A percentile compares a stretch with the other conserved stretches of the same genome.
Conservation (phyloP, 306 rosid species). For the Mimosa bimucronata region DNA sequence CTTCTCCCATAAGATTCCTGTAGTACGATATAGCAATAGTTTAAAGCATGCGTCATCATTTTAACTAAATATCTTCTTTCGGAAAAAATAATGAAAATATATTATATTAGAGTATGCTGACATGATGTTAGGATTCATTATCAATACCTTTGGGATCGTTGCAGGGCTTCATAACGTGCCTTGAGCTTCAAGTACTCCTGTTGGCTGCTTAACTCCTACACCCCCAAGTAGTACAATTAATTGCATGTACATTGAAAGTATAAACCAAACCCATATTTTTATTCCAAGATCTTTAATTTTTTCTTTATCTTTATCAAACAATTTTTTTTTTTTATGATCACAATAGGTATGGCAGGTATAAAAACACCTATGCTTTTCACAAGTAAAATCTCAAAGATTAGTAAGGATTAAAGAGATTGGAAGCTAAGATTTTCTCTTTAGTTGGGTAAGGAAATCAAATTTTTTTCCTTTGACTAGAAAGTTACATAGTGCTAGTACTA, state of each 20-base stretch:
- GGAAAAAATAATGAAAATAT: neutral
- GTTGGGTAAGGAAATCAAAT: neutral
- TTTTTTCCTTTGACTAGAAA: neutral
- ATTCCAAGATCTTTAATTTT: neutral
- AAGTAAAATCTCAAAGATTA: neutral
- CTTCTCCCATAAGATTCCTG: slow-evolving; percentile 97
- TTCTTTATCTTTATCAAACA: neutral
- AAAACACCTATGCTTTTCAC: neutral
- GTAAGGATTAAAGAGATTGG: neutral
- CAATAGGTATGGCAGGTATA: neutral
- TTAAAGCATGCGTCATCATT: neutral
- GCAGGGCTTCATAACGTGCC: slow-evolving; percentile 87
- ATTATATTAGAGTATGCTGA: neutral
- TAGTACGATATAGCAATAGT: neutral
- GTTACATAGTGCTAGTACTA: neutral
- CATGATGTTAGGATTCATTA: neutral
- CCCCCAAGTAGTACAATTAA: neutral
- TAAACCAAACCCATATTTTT: neutral
- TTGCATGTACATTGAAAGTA: neutral
- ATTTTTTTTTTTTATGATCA: neutral
- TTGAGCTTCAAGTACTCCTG: slow-evolving; percentile 98
- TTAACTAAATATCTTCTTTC: neutral
- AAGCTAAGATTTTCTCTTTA: neutral
- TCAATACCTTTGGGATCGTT: slow-evolving; percentile 79
- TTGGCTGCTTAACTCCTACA: slow-evolving; percentile 92